Conservation (phyloP, 108 stramenopile species). For the Schizochytrium sp. region DNA sequence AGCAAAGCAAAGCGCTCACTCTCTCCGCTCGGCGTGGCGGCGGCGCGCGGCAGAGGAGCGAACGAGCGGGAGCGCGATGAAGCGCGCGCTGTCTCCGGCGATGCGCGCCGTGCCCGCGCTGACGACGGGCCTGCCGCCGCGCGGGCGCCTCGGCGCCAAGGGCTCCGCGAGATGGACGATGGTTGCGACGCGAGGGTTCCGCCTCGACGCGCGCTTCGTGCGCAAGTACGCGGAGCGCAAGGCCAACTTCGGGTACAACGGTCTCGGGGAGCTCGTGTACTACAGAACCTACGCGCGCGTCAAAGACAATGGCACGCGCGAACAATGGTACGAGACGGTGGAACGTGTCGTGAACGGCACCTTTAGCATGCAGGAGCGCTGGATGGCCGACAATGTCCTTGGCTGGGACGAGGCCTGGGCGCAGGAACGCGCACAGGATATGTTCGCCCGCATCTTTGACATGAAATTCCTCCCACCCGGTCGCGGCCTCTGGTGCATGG, state of each 20-base stretch:
- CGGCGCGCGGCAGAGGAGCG: no score
- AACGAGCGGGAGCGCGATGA: no score
- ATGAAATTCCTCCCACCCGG: constrained; percentile 58
- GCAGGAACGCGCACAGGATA: constrained; percentile 40
- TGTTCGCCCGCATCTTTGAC: constrained; percentile 50
- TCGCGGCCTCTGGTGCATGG: constrained; percentile 55
- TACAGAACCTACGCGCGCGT: constrained; percentile 39
- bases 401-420: constrained; percentile 42
- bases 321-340: constrained; percentile 33
- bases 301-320: constrained; percentile 15
- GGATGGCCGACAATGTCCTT: constrained; percentile 37
- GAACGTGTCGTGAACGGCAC: constrained; percentile 53
- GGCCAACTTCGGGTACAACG: constrained; percentile 49
- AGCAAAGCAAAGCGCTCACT: no score
- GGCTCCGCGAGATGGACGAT: no score
- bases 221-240: not conserved
- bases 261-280: constrained; percentile 53
- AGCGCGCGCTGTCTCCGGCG: no score
- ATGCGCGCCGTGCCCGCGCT: no score
- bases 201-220: no score
- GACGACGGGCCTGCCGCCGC: no score
- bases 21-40: no score
- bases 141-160: no score
- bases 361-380: constrained; percentile 55
- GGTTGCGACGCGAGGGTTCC: no score